Evolutionary conservation across 164 flowering plant genomes (phyloP), one percentile per base, ranked within the genome.

Genomic region (Stephania japonica): DNA sequence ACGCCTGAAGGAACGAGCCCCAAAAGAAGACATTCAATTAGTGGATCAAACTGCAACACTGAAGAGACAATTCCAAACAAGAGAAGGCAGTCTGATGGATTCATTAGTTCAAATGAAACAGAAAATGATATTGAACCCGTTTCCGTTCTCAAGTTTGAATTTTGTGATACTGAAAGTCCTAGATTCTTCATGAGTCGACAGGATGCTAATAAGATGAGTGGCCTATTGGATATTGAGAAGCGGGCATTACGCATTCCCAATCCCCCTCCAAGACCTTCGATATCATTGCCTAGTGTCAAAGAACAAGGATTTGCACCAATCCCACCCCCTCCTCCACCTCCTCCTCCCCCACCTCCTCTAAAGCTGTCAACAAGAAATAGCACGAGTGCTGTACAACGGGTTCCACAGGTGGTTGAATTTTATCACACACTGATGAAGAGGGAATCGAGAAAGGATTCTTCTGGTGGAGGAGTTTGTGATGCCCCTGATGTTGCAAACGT

Each of bases 351-450:
- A n/a, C 93, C 90, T 2, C 92, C 91, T 69, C 90, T 86, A 5
- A 85, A 81, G 80, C 75, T 84, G 32, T 66, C 82, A 10, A 77
- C 49, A 25, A 84, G 76, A 73, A 85, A 73, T 66, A 78, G 72
- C 27, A 56, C 87, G 4, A 90, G 83, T 66, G 75, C 32, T 64
- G 90, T 93, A 49, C 88, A 90, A 77, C 84, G 96, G 32, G 98
- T 92, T 14, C 98, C 98, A 27, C 89, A 94, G 80, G 98, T 94
- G 1, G 98, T 94, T 63, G 97, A 92, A 77, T 86, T 94, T 70
- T 94, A 94, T 75, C 98, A 94, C 84, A 86, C 98, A 62, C 84
- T 92, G 19, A 94, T 94, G 98, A 91, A 87, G 85, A 84, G 97
- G 75, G 98, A 92, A 62, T 84, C 92, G 0, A 87, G 91, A 75